Evolutionary conservation across 371 early-diverging fungal species (phyloP), one percentile per base, ranked within the genome.

Genomic region (Mortierella sp.): DNA sequence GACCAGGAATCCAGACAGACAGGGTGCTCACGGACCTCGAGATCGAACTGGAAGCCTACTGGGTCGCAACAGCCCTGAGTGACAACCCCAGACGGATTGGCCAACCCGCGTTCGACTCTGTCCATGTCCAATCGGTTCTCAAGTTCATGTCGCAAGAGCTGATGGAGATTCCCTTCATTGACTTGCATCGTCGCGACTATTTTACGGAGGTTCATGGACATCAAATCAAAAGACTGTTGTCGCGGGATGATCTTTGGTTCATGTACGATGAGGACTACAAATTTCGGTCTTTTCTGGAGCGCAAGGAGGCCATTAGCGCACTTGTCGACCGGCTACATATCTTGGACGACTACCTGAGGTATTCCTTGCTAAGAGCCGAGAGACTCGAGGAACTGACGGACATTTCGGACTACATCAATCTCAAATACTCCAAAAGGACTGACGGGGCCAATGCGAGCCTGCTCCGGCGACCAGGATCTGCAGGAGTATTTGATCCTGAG

Each of bases 141-240:
- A 90, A 90, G 73, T 95, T 97, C 80, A 88, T 97, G 74, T 92
- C 93, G 14, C 88, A 91, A 46, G 95, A 96, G 59, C 90, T 92
- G 72, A 90, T 95, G 69, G 98, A 99, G 88, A 97, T 99, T 14
- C 99, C 99, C 5, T 98, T 95, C 81, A 96, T 99, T 77, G 90
- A 91, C 44, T 91, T 91, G 31, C 97, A 98, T 84, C 93, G 98
- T 53, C 93, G 94, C 64, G 99, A 99, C 87, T 94, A 94, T 75
- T 92, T 96, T 74, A 91, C 91, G 3, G 87, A 88, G 19, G 87
- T 91, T 10, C 90, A 92, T 57, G 83, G 81, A 9, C 76, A 89
- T 3, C 75, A 76, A 5, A 83, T 90, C 31, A 88, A 83, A 11
- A 92, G 92, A 24, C 90, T 94, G 61, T 91, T 96, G 80, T 88